These are phyloP conservation scores for Saccharomycopsis capsularis DNA, from an alignment of 805 yeast species.

Conservation along the genomic window DNA sequence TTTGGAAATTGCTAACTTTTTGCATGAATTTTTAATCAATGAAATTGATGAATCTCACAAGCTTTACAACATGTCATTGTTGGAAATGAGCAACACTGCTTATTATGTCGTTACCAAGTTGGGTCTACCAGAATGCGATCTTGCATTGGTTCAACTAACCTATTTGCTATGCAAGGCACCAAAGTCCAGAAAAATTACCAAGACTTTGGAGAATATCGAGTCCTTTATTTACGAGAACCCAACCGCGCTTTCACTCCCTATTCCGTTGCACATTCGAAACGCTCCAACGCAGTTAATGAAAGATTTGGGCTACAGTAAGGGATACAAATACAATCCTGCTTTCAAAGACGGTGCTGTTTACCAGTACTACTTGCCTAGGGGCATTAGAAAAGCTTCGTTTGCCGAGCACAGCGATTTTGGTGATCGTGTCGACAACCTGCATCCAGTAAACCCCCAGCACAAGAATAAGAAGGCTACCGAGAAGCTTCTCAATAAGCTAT, in stretches of 20 bases:
- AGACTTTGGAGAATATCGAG: slow-evolving; percentile 34
- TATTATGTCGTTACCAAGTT: slow-evolving; percentile 83
- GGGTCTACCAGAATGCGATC: slow-evolving; percentile 94
- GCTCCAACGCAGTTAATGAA: slow-evolving; percentile 93
- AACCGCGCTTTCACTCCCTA: slow-evolving; percentile 22
- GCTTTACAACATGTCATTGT: slow-evolving; percentile 56
- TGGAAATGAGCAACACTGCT: slow-evolving; percentile 83
- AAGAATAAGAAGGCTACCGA: neutral
- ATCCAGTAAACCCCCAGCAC: no score
- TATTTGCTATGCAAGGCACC: slow-evolving; percentile 78
- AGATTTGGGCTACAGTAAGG: slow-evolving; percentile 76
- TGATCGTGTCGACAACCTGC: neutral
- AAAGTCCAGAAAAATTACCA: slow-evolving; percentile 65
- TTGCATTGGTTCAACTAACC: slow-evolving; percentile 86
- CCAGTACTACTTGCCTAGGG: slow-evolving; percentile 73
- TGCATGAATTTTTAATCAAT: slow-evolving; percentile 91
- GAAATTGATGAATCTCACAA: slow-evolving; percentile 84
- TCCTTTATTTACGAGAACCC: slow-evolving; percentile 23
- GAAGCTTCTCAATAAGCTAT: neutral
- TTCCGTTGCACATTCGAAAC: slow-evolving; percentile 78
- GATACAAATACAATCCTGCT: slow-evolving; percentile 85
- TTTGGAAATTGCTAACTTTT: slow-evolving; percentile 75
- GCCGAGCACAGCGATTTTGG: slow-evolving; percentile 34
- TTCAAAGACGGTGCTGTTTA: slow-evolving; percentile 62
- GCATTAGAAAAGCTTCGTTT: slow-evolving; percentile 41